These are phyloP conservation scores for Penicillium aurantiogriseum DNA, from an alignment of 2,329 filamentous ascomycete species.

Conservation along the genomic window DNA sequence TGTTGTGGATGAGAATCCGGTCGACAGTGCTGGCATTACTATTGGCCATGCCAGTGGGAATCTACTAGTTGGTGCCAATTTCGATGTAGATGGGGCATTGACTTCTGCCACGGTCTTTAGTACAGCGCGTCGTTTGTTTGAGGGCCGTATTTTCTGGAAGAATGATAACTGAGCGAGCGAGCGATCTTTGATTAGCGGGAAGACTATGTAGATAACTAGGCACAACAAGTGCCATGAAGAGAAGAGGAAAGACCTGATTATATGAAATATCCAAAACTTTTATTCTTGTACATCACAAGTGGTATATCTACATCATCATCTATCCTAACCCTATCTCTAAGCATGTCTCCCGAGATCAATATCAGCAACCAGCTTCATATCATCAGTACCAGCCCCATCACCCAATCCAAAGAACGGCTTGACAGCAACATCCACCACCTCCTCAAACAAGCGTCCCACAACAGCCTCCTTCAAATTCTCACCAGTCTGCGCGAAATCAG, in stretches of 20 bases:
- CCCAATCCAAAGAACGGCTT: constrained; percentile 62
- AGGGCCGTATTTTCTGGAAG: constrained; percentile 47
- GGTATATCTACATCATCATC: constrained; percentile 2
- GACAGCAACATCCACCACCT: constrained; percentile 67
- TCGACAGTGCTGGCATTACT: constrained; percentile 36
- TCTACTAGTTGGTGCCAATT: constrained; percentile 44
- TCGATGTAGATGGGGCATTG: constrained; percentile 37
- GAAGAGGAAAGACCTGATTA: not conserved
- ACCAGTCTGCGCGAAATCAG: constrained; percentile 92
- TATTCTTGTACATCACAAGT: constrained; percentile 8
- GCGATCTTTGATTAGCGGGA: not conserved
- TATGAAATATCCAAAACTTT: constrained; percentile 2
- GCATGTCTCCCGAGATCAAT: constrained; percentile 41
- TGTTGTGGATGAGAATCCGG: constrained; percentile 22
- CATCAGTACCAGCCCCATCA: constrained; percentile 22
- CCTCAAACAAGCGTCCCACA: constrained; percentile 74
- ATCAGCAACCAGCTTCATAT: constrained; percentile 42
- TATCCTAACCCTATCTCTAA: constrained; percentile 14
- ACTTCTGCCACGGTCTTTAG: constrained; percentile 46
- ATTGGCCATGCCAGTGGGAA: constrained; percentile 51
- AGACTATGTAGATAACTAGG: not conserved
- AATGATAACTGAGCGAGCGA: not conserved
- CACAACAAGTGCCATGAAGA: not conserved
- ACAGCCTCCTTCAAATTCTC: constrained; percentile 64
- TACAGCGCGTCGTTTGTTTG: constrained; percentile 50